phyloP scores from a whole-genome alignment of 2,329 filamentous ascomycete species.

The Calonectria pauciramosa region DNA sequence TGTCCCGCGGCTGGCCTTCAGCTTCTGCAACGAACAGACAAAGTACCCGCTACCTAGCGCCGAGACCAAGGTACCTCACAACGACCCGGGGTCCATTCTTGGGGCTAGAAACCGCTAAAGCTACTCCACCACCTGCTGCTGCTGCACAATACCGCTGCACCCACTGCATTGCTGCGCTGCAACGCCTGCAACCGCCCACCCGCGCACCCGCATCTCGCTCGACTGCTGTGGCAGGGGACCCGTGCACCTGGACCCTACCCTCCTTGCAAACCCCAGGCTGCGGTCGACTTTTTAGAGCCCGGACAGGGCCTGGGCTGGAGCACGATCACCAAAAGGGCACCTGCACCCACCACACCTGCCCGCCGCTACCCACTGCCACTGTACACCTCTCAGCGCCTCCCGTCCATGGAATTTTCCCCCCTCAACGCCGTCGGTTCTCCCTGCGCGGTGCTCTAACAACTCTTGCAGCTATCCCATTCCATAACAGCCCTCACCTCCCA shows the following conservation, averaged over 20 bases:
- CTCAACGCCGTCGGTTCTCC: constrained; percentile 31
- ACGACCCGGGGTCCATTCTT: constrained; percentile 9
- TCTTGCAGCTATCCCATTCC: constrained; percentile 32
- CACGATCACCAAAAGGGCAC: constrained; percentile 25
- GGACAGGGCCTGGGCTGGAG: constrained; percentile 5
- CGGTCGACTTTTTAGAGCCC: constrained; percentile 13
- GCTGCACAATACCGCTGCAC: constrained; percentile 18
- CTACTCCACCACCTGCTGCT: constrained; percentile 9
- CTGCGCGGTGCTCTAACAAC: constrained; percentile 22
- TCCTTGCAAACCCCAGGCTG: constrained; percentile 14
- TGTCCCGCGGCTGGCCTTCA: constrained; percentile 16
- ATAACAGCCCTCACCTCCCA: constrained; percentile 31
- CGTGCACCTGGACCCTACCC: constrained; percentile 9
- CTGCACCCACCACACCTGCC: constrained; percentile 14
- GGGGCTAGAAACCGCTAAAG: constrained; percentile 26
- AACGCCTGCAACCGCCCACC: constrained; percentile 18
- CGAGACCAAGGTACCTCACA: constrained; percentile 19
- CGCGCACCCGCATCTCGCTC: constrained; percentile 29
- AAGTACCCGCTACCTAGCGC: constrained; percentile 23
- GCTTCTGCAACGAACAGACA: constrained; percentile 2
- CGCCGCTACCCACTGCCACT: constrained; percentile 18
- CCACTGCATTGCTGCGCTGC: constrained; percentile 17
- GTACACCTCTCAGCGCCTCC: constrained; percentile 24
- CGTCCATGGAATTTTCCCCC: constrained; percentile 35
- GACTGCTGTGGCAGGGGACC: constrained; percentile 15